phyloP scores from a whole-genome alignment of 2,329 filamentous ascomycete genomes.

The Microdochium paspali region DNA sequence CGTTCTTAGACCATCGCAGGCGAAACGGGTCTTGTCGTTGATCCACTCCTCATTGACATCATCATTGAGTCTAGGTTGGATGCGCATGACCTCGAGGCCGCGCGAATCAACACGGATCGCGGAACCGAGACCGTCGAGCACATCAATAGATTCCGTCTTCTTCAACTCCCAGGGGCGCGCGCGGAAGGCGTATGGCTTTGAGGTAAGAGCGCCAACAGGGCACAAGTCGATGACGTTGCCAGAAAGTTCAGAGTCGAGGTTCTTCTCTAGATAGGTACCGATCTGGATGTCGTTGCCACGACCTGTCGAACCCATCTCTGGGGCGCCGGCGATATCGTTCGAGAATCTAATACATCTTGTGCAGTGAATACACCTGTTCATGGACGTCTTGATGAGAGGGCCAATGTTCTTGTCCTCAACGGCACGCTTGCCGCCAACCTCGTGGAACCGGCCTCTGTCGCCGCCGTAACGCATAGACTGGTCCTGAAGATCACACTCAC shows the following conservation, averaged over 20 bases:
- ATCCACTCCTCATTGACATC: slow-evolving; percentile 99
- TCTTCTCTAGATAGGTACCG: slow-evolving; percentile 92
- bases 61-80: slow-evolving; percentile 88
- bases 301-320: slow-evolving; percentile 87
- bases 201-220: slow-evolving; percentile 91
- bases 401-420: slow-evolving; percentile 99
- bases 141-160: slow-evolving; percentile 92
- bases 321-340: slow-evolving; percentile 92
- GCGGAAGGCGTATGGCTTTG: slow-evolving; percentile 96
- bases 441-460: slow-evolving; percentile 94
- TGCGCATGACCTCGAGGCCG: slow-evolving; percentile 91
- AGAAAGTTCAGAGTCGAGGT: slow-evolving; percentile 88
- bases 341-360: slow-evolving; percentile 96
- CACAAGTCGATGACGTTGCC: slow-evolving; percentile 98
- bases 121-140: slow-evolving; percentile 84
- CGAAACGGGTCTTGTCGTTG: slow-evolving; percentile 95
- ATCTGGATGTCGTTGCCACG: slow-evolving; percentile 98
- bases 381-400: slow-evolving; percentile 95
- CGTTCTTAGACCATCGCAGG: slow-evolving; percentile 92
- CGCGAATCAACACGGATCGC: slow-evolving; percentile 91
- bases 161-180: slow-evolving; percentile 95
- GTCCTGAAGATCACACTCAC: slow-evolving; percentile 97
- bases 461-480: slow-evolving; percentile 98
- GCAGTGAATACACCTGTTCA: slow-evolving; percentile 99
- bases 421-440: slow-evolving; percentile 88